These are phyloP conservation scores for Schoenoplectus triqueter DNA, from an alignment of 202 grass and related monocot genomes.

Conservation along the genomic window DNA sequence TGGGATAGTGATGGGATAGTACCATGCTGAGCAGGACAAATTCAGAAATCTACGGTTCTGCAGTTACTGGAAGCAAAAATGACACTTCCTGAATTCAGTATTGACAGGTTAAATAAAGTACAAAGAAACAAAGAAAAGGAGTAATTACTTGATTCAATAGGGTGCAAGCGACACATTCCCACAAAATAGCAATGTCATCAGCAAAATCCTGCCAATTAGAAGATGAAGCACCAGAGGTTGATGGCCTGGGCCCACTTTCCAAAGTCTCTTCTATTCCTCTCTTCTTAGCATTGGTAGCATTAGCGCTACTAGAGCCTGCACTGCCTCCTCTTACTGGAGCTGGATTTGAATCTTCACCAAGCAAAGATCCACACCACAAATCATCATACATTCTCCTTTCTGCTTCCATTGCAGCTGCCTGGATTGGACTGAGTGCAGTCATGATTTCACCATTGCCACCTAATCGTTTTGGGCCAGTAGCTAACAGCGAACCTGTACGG, in stretches of 20 bases:
- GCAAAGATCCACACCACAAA: conserved; percentile 86
- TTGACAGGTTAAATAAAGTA: conserved; percentile 14
- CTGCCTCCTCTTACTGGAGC: conserved; percentile 38
- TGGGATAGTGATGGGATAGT: neutral
- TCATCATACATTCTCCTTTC: conserved; percentile 94
- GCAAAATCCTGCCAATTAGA: conserved; percentile 45
- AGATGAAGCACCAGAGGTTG: conserved; percentile 45
- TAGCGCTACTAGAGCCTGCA: neutral
- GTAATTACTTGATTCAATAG: conserved; percentile 78
- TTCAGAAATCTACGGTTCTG: neutral
- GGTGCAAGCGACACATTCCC: conserved; percentile 84
- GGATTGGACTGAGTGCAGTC: conserved; percentile 84
- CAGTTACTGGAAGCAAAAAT: neutral
- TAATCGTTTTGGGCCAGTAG: conserved; percentile 76
- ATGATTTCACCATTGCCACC: conserved; percentile 86
- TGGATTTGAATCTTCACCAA: conserved; percentile 21
- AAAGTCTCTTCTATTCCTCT: conserved; percentile 27
- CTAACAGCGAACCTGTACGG: conserved; percentile 65
- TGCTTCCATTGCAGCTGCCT: conserved; percentile 96
- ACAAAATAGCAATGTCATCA: conserved; percentile 45
- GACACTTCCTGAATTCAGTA: neutral
- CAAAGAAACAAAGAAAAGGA: conserved; percentile 33
- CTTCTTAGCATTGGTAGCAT: conserved; percentile 30
- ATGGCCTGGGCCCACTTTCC: neutral
- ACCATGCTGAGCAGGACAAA: neutral